A percentile compares a stretch with the other conserved stretches of the same genome.
phyloP scores from a whole-genome alignment of 2,329 filamentous ascomycete species.

The Leptographium galeiforme region DNA sequence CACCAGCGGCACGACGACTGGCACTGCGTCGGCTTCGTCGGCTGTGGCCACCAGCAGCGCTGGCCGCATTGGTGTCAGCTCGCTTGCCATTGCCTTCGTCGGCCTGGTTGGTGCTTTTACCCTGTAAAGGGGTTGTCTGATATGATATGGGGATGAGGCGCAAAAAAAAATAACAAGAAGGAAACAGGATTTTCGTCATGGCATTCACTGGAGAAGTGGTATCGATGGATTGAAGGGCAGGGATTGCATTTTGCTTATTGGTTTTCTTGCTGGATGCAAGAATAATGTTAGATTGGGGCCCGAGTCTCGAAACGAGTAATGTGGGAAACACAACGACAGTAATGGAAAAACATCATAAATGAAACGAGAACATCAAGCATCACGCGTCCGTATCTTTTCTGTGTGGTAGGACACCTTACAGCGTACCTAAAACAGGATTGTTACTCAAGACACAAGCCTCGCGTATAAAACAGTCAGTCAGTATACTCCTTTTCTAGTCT shows the following conservation, averaged over 20 bases:
- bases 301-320: neutral
- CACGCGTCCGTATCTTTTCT: too few species aligned
- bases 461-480: too few species aligned
- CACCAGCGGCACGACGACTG: neutral
- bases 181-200: neutral
- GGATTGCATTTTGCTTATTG: neutral
- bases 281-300: neutral
- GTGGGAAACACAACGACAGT: neutral
- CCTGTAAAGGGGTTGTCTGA: conserved; percentile 17
- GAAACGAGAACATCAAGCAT: too few species aligned
- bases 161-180: neutral
- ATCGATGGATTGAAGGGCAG: neutral
- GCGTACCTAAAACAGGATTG: too few species aligned
- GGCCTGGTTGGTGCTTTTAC: conserved; percentile 21
- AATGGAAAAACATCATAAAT: neutral
- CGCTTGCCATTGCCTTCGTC: conserved; percentile 17
- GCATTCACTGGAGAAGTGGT: neutral
- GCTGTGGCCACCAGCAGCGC: conserved; percentile 16
- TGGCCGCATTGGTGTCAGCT: conserved; percentile 17
- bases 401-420: too few species aligned
- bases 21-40: conserved; percentile 14
- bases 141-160: neutral
- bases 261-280: neutral
- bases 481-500: too few species aligned
- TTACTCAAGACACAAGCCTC: too few species aligned